Conservation (phyloP, 257 asterid species). For the Mitragyna speciosa region DNA sequence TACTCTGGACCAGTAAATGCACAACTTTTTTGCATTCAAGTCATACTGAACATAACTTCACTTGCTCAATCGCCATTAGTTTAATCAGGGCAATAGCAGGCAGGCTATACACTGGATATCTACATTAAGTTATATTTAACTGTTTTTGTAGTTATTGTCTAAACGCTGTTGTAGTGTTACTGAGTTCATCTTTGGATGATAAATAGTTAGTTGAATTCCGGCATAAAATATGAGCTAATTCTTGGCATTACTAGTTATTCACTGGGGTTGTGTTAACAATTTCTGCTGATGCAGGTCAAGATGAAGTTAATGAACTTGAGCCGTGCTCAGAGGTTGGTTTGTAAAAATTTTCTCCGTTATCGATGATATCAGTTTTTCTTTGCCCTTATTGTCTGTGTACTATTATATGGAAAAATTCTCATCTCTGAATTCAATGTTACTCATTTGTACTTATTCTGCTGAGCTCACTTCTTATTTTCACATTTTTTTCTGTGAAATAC, state of each 20-base stretch:
- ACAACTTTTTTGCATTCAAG: background rate
- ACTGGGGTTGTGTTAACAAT: conserved; percentile 20
- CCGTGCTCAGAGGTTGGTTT: conserved; percentile 78
- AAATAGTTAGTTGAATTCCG: background rate
- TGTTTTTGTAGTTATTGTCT: background rate
- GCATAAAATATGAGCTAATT: conserved; percentile 7
- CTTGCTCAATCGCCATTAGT: background rate
- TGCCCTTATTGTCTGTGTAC: background rate
- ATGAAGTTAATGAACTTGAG: conserved; percentile 77
- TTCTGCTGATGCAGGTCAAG: conserved; percentile 61
- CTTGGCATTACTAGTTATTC: background rate
- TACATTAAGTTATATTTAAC: background rate
- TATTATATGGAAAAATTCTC: background rate
- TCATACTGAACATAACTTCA: background rate
- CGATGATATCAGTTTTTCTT: background rate
- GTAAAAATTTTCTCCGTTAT: background rate
- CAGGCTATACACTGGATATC: background rate
- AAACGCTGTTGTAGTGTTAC: background rate
- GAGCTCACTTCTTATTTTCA: background rate
- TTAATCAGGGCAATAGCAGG: background rate
- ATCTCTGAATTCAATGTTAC: background rate
- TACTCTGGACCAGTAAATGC: no score
- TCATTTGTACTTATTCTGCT: background rate
- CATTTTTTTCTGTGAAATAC: background rate
- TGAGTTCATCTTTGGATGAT: background rate